A percentile compares a stretch with the other conserved stretches of the same genome.
Conservation (phyloP, 192 early-diverging fungal genomes). For the Entophlyctis luteolus region DNA sequence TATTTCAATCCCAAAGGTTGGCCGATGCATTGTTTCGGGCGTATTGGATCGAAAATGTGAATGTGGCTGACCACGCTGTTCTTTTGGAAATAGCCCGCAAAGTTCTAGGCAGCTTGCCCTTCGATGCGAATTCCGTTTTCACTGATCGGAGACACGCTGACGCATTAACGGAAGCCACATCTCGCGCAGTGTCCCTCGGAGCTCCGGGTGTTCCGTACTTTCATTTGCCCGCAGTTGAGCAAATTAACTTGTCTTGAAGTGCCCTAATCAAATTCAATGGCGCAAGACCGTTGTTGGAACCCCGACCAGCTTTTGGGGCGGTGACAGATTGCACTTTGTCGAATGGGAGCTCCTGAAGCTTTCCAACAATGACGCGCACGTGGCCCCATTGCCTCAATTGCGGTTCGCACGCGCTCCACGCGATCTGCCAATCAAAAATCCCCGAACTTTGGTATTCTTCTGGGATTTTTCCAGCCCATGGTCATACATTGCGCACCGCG, state of each 20-base stretch:
- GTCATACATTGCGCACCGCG: slow-evolving; percentile 16
- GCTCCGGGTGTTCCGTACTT: slow-evolving; percentile 30
- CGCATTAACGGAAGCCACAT: slow-evolving; percentile 1
- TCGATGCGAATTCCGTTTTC: not conserved
- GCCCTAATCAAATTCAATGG: no score
- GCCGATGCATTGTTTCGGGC: slow-evolving; percentile 18
- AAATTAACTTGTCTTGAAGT: no score
- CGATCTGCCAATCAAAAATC: not conserved
- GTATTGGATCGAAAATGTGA: slow-evolving; percentile 27
- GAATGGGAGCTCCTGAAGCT: not conserved
- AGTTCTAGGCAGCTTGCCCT: not conserved
- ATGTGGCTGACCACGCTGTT: slow-evolving; percentile 5
- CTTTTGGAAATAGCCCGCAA: slow-evolving; percentile 12
- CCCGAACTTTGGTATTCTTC: slow-evolving; percentile 10
- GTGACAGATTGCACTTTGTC: slow-evolving; percentile 32
- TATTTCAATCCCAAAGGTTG: not conserved
- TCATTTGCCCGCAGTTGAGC: not conserved
- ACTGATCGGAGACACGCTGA: not conserved
- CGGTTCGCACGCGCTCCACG: not conserved
- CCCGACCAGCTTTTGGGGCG: slow-evolving; percentile 23
- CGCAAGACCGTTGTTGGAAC: not conserved
- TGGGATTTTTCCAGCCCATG: slow-evolving; percentile 30
- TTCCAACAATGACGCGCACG: not conserved
- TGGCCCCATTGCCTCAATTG: slow-evolving; percentile 1
- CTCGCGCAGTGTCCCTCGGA: slow-evolving; percentile 17